A percentile compares a stretch with the other conserved stretches of the same genome.
These are phyloP conservation scores for Periconia digitata DNA, from an alignment of 2,329 filamentous ascomycete species.

Conservation along the genomic window DNA sequence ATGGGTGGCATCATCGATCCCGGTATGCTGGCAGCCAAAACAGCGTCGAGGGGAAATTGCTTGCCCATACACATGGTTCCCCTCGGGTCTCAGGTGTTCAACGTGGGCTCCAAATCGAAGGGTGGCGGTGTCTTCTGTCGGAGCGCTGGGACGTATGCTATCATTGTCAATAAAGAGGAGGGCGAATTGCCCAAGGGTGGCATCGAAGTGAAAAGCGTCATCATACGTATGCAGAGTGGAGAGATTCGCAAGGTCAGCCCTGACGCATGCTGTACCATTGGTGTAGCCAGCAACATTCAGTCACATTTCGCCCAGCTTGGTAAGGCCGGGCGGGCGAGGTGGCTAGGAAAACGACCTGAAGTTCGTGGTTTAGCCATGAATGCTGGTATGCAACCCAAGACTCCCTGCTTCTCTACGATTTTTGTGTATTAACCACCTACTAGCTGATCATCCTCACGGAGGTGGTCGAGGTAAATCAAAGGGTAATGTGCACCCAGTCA, in stretches of 20 bases:
- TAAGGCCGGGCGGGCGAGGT: slow-evolving; percentile 90
- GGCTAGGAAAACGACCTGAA: slow-evolving; percentile 91
- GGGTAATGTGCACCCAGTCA: slow-evolving; percentile 93
- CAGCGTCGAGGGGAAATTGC: slow-evolving; percentile 92
- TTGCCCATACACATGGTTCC: slow-evolving; percentile 94
- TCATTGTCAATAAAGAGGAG: slow-evolving; percentile 86
- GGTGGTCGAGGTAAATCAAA: slow-evolving; percentile 99
- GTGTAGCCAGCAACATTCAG: slow-evolving; percentile 89
- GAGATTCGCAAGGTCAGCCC: slow-evolving; percentile 88
- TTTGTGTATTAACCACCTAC: slow-evolving; percentile 14
- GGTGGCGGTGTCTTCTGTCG: slow-evolving; percentile 88
- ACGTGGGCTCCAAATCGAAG: slow-evolving; percentile 73
- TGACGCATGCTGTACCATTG: slow-evolving; percentile 92
- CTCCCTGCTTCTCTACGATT: not conserved
- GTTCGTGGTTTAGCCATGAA: slow-evolving; percentile 99
- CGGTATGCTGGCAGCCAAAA: slow-evolving; percentile 92
- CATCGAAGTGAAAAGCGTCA: slow-evolving; percentile 76
- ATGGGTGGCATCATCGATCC: slow-evolving; percentile 95
- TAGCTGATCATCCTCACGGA: slow-evolving; percentile 94
- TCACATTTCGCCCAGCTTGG: slow-evolving; percentile 89
- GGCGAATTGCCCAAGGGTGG: slow-evolving; percentile 56
- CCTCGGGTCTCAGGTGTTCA: slow-evolving; percentile 88
- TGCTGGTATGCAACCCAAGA: slow-evolving; percentile 60
- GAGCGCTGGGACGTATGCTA: slow-evolving; percentile 89
- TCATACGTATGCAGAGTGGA: slow-evolving; percentile 85